These are phyloP conservation scores for Hypericum androsaemum DNA, from an alignment of 345 rosid species.

Conservation along the genomic window DNA sequence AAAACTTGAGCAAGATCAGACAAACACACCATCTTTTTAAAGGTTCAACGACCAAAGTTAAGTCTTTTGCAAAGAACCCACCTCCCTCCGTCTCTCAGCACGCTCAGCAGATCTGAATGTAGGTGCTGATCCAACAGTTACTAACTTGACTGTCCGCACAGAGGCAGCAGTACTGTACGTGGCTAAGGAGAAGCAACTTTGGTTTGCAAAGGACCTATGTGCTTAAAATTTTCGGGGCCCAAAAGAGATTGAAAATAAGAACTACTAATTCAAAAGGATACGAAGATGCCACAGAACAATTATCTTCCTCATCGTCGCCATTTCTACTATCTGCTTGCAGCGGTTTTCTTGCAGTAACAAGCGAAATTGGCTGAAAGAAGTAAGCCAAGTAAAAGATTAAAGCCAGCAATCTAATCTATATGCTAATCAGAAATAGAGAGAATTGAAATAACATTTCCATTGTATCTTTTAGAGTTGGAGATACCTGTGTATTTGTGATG, in stretches of 20 bases:
- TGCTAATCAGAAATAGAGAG: too few species aligned
- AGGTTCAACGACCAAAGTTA: conserved; percentile 5
- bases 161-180: conserved; percentile 56
- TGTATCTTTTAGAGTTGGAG: too few species aligned
- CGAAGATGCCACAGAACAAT: conserved; percentile 76
- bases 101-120: conserved; percentile 69
- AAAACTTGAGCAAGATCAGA: conserved; percentile 3
- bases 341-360: conserved; percentile 39
- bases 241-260: neutral
- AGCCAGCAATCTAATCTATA: neutral
- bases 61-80: conserved; percentile 16
- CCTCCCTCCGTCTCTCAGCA: conserved; percentile 91
- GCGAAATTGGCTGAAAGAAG: conserved; percentile 43
- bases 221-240: neutral
- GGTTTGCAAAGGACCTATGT: neutral
- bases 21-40: neutral
- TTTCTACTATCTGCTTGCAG: conserved; percentile 47
- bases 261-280: conserved; percentile 39
- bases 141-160: conserved; percentile 47
- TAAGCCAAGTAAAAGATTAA: conserved; percentile 8
- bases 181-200: conserved; percentile 46
- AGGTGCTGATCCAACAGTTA: conserved; percentile 86
- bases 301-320: conserved; percentile 73
- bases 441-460: too few species aligned
- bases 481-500: too few species aligned